These are phyloP conservation scores for Leccinum subfulvum DNA, from an alignment of 1,284 basidiomycete species.

Conservation along the genomic window DNA sequence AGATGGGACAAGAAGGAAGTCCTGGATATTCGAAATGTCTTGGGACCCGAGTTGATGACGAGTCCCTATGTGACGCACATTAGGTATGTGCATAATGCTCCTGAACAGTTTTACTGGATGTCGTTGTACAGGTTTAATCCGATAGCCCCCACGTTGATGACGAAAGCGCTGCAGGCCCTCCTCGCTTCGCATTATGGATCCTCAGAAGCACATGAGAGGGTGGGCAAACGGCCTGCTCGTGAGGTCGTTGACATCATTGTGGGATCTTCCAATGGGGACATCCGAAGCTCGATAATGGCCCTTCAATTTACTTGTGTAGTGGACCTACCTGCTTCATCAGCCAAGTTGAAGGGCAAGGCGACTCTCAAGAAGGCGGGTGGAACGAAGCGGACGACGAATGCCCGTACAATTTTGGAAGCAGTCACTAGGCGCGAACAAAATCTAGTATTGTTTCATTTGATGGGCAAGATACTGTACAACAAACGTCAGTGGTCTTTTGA, in stretches of 20 bases:
- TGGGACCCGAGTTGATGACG: conserved; percentile 59
- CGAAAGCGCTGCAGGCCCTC: conserved; percentile 72
- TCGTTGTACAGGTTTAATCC: conserved; percentile 74
- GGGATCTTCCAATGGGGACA: conserved; percentile 83
- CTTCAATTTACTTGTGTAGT: conserved; percentile 77
- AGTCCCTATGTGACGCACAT: conserved; percentile 75
- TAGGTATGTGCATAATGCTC: conserved; percentile 45
- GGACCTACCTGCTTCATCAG: conserved; percentile 29
- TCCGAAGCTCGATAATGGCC: conserved; percentile 89
- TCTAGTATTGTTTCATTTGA: conserved; percentile 86
- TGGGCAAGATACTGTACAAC: conserved; percentile 94
- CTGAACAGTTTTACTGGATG: conserved; percentile 6
- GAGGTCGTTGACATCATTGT: conserved; percentile 75
- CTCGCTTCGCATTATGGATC: conserved; percentile 48
- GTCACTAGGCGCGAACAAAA: conserved; percentile 83
- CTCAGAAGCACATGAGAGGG: conserved; percentile 3
- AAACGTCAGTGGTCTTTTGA: conserved; percentile 58
- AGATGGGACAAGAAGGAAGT: conserved; percentile 48
- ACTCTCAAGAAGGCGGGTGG: conserved; percentile 29
- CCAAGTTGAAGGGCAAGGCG: conserved; percentile 28
- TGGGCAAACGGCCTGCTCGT: conserved; percentile 46
- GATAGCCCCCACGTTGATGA: conserved; percentile 83
- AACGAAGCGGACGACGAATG: conserved; percentile 14
- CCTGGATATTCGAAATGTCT: conserved; percentile 66
- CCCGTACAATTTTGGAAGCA: conserved; percentile 54